Evolutionary conservation across 1,139 yeast genomes (phyloP).

Genomic region (Saccharomycopsis crataegensis): DNA sequence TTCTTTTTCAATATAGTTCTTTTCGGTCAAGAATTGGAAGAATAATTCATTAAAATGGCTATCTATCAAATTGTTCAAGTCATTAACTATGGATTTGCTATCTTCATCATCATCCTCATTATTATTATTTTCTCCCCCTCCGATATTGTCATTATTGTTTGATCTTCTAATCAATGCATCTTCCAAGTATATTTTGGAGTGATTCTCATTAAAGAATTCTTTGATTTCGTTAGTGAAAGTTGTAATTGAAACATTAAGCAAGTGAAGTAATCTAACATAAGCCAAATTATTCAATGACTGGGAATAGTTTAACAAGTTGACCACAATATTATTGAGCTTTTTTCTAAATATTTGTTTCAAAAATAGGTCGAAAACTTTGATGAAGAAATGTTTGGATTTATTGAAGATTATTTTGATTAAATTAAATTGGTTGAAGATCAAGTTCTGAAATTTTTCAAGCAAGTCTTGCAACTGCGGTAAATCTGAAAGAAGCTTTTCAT

Average conservation of each 20-base stretch:
- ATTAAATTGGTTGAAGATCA: constrained; percentile 15
- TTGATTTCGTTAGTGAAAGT: constrained; percentile 61
- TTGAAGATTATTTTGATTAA: constrained; percentile 42
- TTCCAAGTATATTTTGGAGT: constrained; percentile 17
- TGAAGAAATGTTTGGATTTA: constrained; percentile 64
- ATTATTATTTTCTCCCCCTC: constrained; percentile 1
- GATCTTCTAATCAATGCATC: constrained; percentile 10
- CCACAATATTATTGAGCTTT: constrained; percentile 55
- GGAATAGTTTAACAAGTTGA: constrained; percentile 56
- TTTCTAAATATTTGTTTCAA: constrained; percentile 9
- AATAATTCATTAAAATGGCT: constrained; percentile 69
- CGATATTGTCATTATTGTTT: neutral
- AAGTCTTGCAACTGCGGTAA: constrained; percentile 10
- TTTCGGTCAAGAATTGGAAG: constrained; percentile 60
- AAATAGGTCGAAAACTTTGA: constrained; percentile 33
- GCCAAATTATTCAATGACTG: constrained; percentile 61
- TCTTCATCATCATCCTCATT: constrained; percentile 3
- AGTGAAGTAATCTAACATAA: constrained; percentile 69
- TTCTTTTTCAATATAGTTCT: constrained; percentile 66
- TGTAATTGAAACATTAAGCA: constrained; percentile 53
- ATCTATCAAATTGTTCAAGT: constrained; percentile 53
- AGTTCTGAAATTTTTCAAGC: constrained; percentile 10
- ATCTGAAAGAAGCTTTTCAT: neutral
- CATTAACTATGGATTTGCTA: constrained; percentile 28
- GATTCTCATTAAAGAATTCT: constrained; percentile 36